These are phyloP conservation scores for Stenogyne calaminthoides DNA, from an alignment of 305 asterid genomes.

Conservation along the genomic window DNA sequence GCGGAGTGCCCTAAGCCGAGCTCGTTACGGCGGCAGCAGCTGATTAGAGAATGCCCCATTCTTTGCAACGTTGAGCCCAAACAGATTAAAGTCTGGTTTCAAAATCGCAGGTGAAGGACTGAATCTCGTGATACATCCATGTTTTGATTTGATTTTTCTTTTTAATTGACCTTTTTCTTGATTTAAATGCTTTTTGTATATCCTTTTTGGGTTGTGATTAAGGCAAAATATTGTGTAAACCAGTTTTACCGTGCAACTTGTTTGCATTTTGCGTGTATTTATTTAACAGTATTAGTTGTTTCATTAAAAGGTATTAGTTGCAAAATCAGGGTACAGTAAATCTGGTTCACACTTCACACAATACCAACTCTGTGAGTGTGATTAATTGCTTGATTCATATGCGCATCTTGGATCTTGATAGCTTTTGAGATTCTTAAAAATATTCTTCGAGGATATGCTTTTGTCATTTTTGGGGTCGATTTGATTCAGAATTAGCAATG, in stretches of 20 bases:
- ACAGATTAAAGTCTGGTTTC: slow-evolving; percentile 98
- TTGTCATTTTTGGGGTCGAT: slow-evolving; percentile 1
- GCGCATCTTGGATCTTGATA: neutral
- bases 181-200: neutral
- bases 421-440: neutral
- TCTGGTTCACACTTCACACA: too few species aligned
- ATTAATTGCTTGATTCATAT: neutral
- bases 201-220: neutral
- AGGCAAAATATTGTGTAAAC: too few species aligned
- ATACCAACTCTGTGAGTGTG: too few species aligned
- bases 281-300: too few species aligned
- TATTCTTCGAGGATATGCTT: too few species aligned
- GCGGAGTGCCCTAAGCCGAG: slow-evolving; percentile 95
- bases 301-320: too few species aligned
- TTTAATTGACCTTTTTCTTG: too few species aligned
- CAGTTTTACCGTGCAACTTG: neutral
- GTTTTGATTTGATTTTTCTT: neutral
- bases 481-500: slow-evolving; percentile 17
- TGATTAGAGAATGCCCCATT: slow-evolving; percentile 89
- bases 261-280: too few species aligned
- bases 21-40: slow-evolving; percentile 84
- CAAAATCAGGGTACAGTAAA: too few species aligned
- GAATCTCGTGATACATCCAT: neutral
- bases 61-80: slow-evolving; percentile 86
- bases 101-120: slow-evolving; percentile 71